Base-by-base conservation (phyloP, 2,329 filamentous ascomycete genomes). In the Diaporthe sp. region DNA sequence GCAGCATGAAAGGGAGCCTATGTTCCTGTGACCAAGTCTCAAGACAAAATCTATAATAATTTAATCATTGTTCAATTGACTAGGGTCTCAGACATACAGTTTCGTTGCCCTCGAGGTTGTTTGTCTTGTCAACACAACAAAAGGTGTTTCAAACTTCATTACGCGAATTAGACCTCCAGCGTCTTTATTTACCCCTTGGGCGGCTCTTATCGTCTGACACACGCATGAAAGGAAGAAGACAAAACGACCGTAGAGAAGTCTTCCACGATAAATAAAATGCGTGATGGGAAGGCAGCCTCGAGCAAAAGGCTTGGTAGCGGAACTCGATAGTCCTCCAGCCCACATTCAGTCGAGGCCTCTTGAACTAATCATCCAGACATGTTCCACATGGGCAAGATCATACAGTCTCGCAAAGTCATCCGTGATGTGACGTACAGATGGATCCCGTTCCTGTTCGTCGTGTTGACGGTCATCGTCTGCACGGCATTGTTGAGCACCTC, bases 401-500 rank as follows among this genome's bases (percentile, higher is more conserved):
- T 44, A 42, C 28, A 61, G 39, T 63, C 70, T 4, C 73, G 44
- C 68, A 73, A 51, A 17, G 8, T 75, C 53, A 55, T 73, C 2
- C 58, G 47, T 20, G 75, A 76, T 31, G 55, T 60, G 10, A 65
- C 73, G 44, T 53, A 75, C 61, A 58, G 53, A 53, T 71, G 71
- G 53, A 63, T 75, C 34, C 75, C 75, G 4, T 76, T 75, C 44
- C 37, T 65, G 10, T 58, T 75, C 57, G 70, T 61, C 31, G 28
- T 53, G 31, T 53, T 75, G 25, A 44, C 57, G 10, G 10, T 55
- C 53, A 31, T 71, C 55, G 39, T 75, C 55, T 53, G 55, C 25
- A 55, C 68, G 55, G 49, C 71, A n/a, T 25, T 76, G 25, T 31
- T 73, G 22, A 72, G 49, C 68, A 75, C 63, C 37, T 61, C 53